These are phyloP conservation scores for Neospora caninum DNA, from an alignment of 169 alveolate genomes.

Conservation along the genomic window DNA sequence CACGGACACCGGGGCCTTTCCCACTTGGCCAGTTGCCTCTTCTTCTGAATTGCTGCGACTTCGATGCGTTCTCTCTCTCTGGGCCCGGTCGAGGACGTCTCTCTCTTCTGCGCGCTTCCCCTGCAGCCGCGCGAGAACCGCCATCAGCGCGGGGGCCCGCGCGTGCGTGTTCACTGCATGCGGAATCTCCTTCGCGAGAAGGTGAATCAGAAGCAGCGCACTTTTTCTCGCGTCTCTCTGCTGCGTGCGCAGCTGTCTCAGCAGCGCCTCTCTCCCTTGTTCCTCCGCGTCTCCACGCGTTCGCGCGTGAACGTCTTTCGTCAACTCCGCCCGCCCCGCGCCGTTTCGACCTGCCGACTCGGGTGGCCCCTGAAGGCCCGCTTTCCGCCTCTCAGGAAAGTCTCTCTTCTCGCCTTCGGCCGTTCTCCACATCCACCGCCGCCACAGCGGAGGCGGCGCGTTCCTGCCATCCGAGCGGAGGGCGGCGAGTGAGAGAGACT, in stretches of 20 bases:
- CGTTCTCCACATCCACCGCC: conserved; percentile 11
- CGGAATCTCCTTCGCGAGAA: not conserved
- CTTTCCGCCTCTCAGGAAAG: not conserved
- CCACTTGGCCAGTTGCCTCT: not conserved
- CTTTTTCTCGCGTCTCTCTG: not conserved
- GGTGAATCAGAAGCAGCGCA: not conserved
- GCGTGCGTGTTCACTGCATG: not conserved
- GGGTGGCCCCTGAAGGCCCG: not conserved
- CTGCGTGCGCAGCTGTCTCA: conserved; percentile 12
- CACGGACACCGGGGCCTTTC: not conserved
- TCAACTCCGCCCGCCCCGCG: not conserved
- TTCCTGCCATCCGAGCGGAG: not conserved
- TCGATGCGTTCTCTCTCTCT: not conserved
- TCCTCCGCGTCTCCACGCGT: not conserved
- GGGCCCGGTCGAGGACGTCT: not conserved
- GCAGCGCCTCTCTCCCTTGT: not conserved
- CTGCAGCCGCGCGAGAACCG: not conserved
- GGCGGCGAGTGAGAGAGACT: not conserved
- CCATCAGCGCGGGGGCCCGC: not conserved
- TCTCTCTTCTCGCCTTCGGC: not conserved
- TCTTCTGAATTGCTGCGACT: not conserved
- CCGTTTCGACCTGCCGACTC: not conserved
- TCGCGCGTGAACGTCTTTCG: not conserved
- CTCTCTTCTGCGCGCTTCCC: not conserved
- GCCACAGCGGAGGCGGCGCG: not conserved